These are phyloP conservation scores for Coemansia sp. DNA, from an alignment of 192 early-diverging fungal species.

Conservation along the genomic window DNA sequence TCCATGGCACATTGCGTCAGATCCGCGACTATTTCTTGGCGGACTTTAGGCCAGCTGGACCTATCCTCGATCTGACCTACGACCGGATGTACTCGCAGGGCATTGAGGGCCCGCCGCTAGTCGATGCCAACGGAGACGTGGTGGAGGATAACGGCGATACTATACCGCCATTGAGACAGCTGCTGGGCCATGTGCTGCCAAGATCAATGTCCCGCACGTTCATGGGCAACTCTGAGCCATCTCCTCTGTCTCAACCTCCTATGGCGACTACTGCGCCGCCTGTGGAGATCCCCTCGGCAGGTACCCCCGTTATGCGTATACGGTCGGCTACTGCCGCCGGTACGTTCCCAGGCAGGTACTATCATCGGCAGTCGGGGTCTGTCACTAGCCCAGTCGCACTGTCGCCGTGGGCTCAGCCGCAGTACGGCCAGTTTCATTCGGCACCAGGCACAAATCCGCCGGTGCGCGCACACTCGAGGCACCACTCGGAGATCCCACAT, in stretches of 20 bases:
- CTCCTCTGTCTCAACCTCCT: neutral
- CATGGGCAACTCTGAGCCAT: neutral
- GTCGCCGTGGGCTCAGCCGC: constrained; percentile 6
- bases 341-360: neutral
- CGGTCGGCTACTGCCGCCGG: constrained; percentile 1
- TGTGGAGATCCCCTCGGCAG: neutral
- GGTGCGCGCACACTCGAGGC: neutral
- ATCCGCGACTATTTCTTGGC: constrained; percentile 53
- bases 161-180: constrained; percentile 32
- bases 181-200: constrained; percentile 38
- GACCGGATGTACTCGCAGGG: constrained; percentile 49
- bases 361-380: neutral
- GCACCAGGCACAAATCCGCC: neutral
- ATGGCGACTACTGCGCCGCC: neutral
- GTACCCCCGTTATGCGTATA: neutral
- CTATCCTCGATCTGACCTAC: constrained; percentile 54
- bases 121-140: constrained; percentile 7
- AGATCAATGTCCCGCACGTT: constrained; percentile 33
- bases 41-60: constrained; percentile 41
- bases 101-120: constrained; percentile 7
- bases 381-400: neutral
- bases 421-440: neutral
- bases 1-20: constrained; percentile 19
- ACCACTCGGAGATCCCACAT: neutral
- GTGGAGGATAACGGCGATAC: constrained; percentile 36